phyloP scores from a whole-genome alignment of 2,329 filamentous ascomycete genomes.

The Trichoderma simmonsii region DNA sequence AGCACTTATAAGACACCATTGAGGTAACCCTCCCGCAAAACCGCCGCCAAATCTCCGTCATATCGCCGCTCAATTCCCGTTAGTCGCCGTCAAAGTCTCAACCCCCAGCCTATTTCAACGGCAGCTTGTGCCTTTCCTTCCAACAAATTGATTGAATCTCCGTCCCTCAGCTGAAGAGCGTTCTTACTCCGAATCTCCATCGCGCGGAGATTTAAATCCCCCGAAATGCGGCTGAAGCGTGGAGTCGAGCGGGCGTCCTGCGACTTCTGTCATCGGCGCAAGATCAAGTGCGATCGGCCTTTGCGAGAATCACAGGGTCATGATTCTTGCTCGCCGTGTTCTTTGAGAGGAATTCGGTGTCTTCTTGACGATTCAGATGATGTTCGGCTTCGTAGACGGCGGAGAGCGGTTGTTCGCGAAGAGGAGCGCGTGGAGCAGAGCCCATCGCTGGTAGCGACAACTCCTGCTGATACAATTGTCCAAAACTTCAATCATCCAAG shows the following conservation, averaged over 20 bases:
- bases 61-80: constrained; percentile 5
- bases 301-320: background rate
- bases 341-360: background rate
- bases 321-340: background rate
- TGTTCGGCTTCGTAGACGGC: constrained; percentile 3
- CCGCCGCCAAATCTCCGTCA: constrained; percentile 7
- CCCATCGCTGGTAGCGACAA: background rate
- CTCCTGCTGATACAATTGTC: too few species aligned
- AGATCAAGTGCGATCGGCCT: constrained; percentile 8
- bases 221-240: background rate
- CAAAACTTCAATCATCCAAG: background rate
- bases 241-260: constrained; percentile 7
- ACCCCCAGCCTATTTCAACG: background rate
- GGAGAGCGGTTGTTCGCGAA: background rate
- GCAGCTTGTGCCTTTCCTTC: background rate
- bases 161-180: background rate
- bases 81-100: background rate
- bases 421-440: background rate
- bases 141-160: background rate
- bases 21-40: background rate
- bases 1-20: background rate
- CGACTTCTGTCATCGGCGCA: constrained; percentile 6
- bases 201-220: background rate
- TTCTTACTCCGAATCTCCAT: background rate
- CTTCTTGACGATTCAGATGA: background rate